Evolutionary conservation across 2,329 filamentous ascomycete genomes (phyloP), one percentile per base, ranked within the genome.

Genomic region (Hysterium pulicare): DNA sequence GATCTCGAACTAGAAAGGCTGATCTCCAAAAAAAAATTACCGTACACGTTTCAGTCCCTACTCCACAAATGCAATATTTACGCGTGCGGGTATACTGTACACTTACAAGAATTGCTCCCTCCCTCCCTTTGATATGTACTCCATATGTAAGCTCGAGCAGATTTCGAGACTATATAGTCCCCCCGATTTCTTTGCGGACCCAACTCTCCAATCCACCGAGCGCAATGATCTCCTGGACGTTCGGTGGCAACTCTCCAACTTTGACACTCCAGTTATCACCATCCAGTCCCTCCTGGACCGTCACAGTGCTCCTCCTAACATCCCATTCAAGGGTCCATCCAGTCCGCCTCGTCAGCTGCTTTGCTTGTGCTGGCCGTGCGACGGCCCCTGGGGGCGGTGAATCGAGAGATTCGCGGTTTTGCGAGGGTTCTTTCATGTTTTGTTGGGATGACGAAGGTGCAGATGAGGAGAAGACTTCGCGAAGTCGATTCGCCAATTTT

Each of bases 311-410:
- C 44, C 84, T 73, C 44, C 77, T 71, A 9, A 95, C 81, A 64
- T 95, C 88, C 89, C 89, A 95, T 3, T 78, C 74, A 21, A 95
- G 73, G 38, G 73, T 90, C 90, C 89, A 95, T 11, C 88, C 88
- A 0, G 88, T 95, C 22, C 87, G 76, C 21, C 83, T 74, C 0
- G 87, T 90, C 13, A 81, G 66, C 32, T 73, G 59, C 67, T 83
- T 84, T 23, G 74, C 67, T 11, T 71, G 66, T 40, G 69, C 66
- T 3, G 63, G 61, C 44, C 61, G 57, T 2, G 62, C 61, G 3
- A 60, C 52, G 7, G 59, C 53, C 5, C 54, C 61, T 20, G 69
- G 66, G 10, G 67, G 62, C 19, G 69, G 68, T 5, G 74, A 74
- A 53, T 80, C 77, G 2, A 79, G 63, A 34, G 67, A 72, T 42